These are phyloP conservation scores for Panicum virgatum DNA, from an alignment of 202 grass and related monocot genomes.

Conservation along the genomic window DNA sequence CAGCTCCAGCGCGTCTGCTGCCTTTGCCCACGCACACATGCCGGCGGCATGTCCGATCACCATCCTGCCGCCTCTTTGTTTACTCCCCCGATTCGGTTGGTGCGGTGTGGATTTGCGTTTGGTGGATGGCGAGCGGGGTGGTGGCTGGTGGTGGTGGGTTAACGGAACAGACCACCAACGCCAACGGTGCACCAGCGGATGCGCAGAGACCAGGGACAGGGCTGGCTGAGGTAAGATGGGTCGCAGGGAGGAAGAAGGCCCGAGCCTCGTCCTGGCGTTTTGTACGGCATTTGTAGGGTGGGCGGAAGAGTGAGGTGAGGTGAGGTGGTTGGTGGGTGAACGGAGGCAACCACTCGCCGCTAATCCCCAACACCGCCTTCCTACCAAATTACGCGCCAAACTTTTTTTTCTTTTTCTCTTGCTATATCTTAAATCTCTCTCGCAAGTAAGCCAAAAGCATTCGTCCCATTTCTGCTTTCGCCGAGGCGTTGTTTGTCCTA, in stretches of 20 bases:
- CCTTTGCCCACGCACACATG: background rate
- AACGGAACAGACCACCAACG: constrained; percentile 1
- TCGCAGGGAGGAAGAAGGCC: background rate
- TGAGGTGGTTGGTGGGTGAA: background rate
- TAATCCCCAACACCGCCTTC: background rate
- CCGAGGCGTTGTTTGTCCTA: background rate
- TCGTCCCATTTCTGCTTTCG: background rate
- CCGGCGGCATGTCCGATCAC: background rate
- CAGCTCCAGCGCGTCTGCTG: background rate
- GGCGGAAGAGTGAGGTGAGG: background rate
- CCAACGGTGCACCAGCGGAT: too few relatives aligned
- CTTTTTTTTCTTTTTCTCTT: too few relatives aligned
- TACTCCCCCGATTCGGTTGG: constrained; percentile 29
- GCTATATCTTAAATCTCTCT: too few relatives aligned
- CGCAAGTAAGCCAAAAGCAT: background rate
- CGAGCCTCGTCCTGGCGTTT: too few relatives aligned
- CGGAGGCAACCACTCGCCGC: constrained; percentile 3
- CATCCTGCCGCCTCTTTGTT: background rate
- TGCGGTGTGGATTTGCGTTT: constrained; percentile 30
- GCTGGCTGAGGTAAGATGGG: background rate
- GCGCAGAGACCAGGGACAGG: too few relatives aligned
- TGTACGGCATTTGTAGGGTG: background rate
- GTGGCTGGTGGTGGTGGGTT: background rate
- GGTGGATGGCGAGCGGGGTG: background rate
- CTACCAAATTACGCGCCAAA: background rate